Conservation (phyloP, 1,284 basidiomycete genomes). For the Puccinia novopanici region DNA sequence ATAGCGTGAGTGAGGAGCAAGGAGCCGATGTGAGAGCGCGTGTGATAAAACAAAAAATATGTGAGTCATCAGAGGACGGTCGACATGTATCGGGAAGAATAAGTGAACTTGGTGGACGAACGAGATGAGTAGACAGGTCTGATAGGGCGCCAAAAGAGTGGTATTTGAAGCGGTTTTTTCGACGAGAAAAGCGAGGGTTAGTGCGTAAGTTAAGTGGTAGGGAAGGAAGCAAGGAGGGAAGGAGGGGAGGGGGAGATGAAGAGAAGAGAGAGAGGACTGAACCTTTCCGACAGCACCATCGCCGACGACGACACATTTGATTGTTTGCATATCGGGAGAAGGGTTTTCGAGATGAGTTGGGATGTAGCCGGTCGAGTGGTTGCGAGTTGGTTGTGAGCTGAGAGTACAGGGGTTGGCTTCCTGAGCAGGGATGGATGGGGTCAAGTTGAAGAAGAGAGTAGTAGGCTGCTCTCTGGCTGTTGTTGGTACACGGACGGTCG, state of each 20-base stretch:
- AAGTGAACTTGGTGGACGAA: conserved; percentile 58
- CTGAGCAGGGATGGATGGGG: background rate
- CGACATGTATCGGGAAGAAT: background rate
- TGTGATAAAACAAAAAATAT: background rate
- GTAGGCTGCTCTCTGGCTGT: background rate
- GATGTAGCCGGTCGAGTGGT: background rate
- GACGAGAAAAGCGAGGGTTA: conserved; percentile 50
- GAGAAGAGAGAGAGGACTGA: background rate
- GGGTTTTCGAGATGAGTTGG: background rate
- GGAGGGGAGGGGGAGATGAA: background rate
- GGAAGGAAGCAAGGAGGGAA: conserved; percentile 11
- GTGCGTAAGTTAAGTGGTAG: conserved; percentile 50
- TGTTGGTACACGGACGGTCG: background rate
- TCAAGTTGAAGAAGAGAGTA: background rate
- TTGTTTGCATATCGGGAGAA: conserved; percentile 57
- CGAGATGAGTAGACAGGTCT: conserved; percentile 98
- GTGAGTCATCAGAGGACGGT: conserved; percentile 11
- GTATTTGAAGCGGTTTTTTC: background rate
- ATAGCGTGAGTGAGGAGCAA: background rate
- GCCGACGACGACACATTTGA: conserved; percentile 74
- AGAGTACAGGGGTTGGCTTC: background rate
- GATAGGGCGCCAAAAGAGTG: conserved; percentile 52
- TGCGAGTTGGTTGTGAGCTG: background rate
- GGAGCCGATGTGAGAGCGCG: background rate
- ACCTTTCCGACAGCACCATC: conserved; percentile 99